Conservation (phyloP, 2,329 filamentous ascomycete species). For the Pyrenophora tritici-repentis region DNA sequence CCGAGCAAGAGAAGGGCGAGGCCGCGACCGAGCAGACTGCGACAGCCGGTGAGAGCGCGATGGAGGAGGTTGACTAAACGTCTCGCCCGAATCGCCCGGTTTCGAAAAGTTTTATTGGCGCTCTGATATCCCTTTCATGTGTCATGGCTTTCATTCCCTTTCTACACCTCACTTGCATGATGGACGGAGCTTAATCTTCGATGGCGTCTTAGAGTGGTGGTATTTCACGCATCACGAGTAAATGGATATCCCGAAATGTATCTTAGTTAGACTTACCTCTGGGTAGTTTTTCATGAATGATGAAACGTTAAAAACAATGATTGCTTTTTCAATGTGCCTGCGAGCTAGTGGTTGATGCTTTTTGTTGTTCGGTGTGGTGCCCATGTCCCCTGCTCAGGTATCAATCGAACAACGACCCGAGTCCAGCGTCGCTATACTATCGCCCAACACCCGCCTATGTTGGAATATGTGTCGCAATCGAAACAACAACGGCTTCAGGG, state of each 20-base stretch:
- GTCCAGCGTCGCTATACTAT: neutral
- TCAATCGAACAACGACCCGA: neutral
- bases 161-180: conserved; percentile 43
- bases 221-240: conserved; percentile 41
- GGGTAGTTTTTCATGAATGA: conserved; percentile 39
- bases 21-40: conserved; percentile 62
- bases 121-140: conserved; percentile 49
- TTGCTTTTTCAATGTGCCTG: neutral
- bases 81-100: conserved; percentile 29
- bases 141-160: conserved; percentile 43
- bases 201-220: conserved; percentile 45
- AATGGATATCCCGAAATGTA: conserved; percentile 43
- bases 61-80: conserved; percentile 98
- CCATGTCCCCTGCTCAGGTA: neutral
- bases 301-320: conserved; percentile 31
- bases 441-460: neutral
- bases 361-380: neutral
- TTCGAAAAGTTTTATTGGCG: conserved; percentile 47
- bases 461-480: neutral
- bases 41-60: conserved; percentile 83
- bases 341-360: neutral
- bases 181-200: conserved; percentile 33
- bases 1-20: conserved; percentile 60
- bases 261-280: conserved; percentile 41
- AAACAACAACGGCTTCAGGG: conserved; percentile 11